Base-by-base conservation (phyloP, 164 flowering plant species). In the Kingdonia uniflora region DNA sequence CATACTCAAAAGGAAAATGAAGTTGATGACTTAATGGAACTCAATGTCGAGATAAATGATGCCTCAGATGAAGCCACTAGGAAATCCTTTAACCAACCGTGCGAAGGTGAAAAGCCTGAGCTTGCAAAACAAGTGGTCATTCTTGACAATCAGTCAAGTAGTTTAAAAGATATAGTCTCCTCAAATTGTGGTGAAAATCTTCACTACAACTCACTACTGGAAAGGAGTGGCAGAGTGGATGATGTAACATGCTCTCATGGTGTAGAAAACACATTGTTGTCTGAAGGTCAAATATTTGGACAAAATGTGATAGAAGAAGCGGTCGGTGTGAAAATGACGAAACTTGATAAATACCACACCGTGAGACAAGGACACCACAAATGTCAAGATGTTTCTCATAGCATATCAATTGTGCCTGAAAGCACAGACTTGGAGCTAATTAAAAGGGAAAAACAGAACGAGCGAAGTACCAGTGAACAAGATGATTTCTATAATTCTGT, bases 1-100 rank as follows among this genome's bases (percentile, higher is more conserved):
- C 56, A 47, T 14, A 42, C 71, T 64, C 69, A 57, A 48, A 68
- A 59, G 49, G 51, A 67, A 57, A 42, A 65, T 65, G 69, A 65
- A 35, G 53, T 49, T 49, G 77, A 68, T 57, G 78, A 75, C 56
- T 49, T 54, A 33, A 0, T 19, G 22, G 56, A 64, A 47, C 70
- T 58, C 38, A 38, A 40, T 67, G 60, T 43, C 13, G 26, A 42
- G 19, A 43, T 12, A 43, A 19, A 43, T 26, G 54, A 63, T 12
- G 46, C 47, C 6, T 19, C 48, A 3, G 22, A 46, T 52, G 56
- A 7, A 12, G 38, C 44, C 43, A 24, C 33, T 39, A 38, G 46
- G 24, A 29, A 42, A 48, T n/a, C n/a, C 15, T 47, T 12, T 8
- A 55, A 71, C 11, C 45, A 40, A 52, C 39, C 51, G 61, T 24